These are phyloP conservation scores for Lineolata rhizophorae DNA, from an alignment of 495 filamentous ascomycete genomes.

Conservation along the genomic window DNA sequence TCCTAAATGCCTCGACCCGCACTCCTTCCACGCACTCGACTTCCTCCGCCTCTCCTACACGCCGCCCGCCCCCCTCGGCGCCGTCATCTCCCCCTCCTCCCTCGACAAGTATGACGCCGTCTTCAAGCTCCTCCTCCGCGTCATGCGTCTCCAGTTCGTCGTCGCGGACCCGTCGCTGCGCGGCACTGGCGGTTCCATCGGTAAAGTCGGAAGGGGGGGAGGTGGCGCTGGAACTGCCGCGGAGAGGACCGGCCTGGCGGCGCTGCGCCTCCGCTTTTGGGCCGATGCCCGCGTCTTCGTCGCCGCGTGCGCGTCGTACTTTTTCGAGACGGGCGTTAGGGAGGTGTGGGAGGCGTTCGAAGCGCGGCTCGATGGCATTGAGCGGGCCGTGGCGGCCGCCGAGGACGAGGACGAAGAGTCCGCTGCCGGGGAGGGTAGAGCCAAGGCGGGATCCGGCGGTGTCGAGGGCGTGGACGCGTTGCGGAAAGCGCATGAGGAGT, in stretches of 20 bases:
- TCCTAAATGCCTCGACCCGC: slow-evolving; percentile 53
- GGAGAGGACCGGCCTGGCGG: too few species aligned
- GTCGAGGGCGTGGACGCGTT: slow-evolving; percentile 38
- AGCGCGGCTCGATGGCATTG: slow-evolving; percentile 35
- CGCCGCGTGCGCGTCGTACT: slow-evolving; percentile 40
- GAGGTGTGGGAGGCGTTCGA: slow-evolving; percentile 51
- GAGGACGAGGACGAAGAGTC: slow-evolving; percentile 15
- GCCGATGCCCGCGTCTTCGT: slow-evolving; percentile 65
- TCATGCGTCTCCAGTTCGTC: slow-evolving; percentile 62
- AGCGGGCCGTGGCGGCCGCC: slow-evolving; percentile 25
- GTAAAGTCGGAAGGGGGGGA: too few species aligned
- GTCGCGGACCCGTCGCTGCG: slow-evolving; percentile 40
- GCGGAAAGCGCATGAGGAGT: slow-evolving; percentile 45
- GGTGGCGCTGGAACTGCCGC: too few species aligned
- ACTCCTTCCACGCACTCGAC: slow-evolving; percentile 67
- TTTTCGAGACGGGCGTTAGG: slow-evolving; percentile 54
- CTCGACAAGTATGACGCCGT: slow-evolving; percentile 65
- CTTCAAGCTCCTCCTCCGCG: slow-evolving; percentile 55
- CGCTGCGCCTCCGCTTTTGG: slow-evolving; percentile 33
- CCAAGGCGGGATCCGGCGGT: too few species aligned
- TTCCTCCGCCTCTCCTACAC: slow-evolving; percentile 76
- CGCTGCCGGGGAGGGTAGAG: slow-evolving; percentile 17
- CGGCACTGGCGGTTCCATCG: too few species aligned
- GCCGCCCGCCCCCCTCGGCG: slow-evolving; percentile 46
- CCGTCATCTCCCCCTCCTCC: slow-evolving; percentile 42